Conservation (phyloP, 1,284 basidiomycete genomes). For the Melanopsichium pennsylvanicum region DNA sequence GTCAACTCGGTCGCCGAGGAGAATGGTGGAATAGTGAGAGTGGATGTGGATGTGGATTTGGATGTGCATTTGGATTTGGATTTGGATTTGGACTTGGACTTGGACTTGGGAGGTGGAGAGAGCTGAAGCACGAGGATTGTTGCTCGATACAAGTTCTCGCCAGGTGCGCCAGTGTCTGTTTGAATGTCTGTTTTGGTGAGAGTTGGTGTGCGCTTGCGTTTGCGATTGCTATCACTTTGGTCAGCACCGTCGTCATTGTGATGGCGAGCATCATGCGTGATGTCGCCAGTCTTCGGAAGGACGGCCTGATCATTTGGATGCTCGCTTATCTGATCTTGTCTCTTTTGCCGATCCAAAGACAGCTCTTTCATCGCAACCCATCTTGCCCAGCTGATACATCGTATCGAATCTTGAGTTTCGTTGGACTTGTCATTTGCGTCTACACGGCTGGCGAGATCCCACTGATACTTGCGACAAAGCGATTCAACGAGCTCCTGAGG, state of each 20-base stretch:
- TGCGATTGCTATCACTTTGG: neutral
- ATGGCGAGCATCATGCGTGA: no score
- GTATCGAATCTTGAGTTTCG: conserved; percentile 1
- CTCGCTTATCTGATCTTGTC: no score
- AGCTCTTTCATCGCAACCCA: conserved; percentile 19
- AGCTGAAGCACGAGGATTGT: conserved; percentile 18
- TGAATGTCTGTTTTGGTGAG: neutral
- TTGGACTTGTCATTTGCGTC: no score
- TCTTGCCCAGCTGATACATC: conserved; percentile 17
- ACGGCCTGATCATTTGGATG: no score
- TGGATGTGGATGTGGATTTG: neutral
- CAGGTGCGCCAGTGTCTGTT: neutral
- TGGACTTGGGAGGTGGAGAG: neutral
- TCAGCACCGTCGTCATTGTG: no score
- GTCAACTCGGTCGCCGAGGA: conserved; percentile 1
- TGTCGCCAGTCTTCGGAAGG: no score
- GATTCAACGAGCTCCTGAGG: neutral
- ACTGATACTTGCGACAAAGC: conserved; percentile 5
- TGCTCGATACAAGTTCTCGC: conserved; percentile 8
- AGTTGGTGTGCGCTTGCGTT: neutral
- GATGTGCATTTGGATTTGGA: neutral
- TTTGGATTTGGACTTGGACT: neutral
- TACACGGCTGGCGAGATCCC: conserved; percentile 9
- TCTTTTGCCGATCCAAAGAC: conserved; percentile 6
- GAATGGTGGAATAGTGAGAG: neutral